phyloP scores from a whole-genome alignment of 306 rosid genomes.

The Vigna angularis region DNA sequence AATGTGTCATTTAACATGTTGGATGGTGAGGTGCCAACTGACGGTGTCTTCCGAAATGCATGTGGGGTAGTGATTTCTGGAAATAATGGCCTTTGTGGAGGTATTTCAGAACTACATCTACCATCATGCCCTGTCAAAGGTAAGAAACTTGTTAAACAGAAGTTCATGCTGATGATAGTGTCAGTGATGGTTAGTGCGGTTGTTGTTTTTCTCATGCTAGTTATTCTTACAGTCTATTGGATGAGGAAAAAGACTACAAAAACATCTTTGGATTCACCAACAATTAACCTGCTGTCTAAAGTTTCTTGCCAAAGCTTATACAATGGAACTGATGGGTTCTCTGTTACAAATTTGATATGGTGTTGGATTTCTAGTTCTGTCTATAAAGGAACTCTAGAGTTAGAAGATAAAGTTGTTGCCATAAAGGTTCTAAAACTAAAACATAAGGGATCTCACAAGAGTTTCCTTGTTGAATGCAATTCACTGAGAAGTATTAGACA shows the following conservation, averaged over 20 bases:
- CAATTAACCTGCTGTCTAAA: background rate
- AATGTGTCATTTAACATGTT: background rate
- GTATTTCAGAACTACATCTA: conserved; percentile 12
- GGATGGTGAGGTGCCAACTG: background rate
- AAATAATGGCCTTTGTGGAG: conserved; percentile 4
- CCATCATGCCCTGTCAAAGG: background rate
- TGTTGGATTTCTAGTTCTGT: background rate
- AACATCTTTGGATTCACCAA: background rate
- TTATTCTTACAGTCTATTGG: background rate
- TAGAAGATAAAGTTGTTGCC: conserved; percentile 2
- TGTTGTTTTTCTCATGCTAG: background rate
- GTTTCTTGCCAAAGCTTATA: conserved; percentile 3
- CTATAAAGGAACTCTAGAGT: background rate
- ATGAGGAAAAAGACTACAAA: background rate
- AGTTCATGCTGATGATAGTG: background rate
- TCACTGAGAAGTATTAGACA: too few species aligned
- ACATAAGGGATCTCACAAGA: background rate
- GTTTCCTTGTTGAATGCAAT: too few species aligned
- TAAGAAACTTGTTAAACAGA: background rate
- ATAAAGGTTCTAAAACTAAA: background rate
- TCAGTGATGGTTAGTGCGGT: conserved; percentile 4
- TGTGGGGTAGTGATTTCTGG: background rate
- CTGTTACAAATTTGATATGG: background rate
- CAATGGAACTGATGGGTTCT: too few species aligned
- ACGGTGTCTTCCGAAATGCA: background rate